phyloP scores from a whole-genome alignment of 495 filamentous ascomycete genomes.

The Podospora appendiculata region DNA sequence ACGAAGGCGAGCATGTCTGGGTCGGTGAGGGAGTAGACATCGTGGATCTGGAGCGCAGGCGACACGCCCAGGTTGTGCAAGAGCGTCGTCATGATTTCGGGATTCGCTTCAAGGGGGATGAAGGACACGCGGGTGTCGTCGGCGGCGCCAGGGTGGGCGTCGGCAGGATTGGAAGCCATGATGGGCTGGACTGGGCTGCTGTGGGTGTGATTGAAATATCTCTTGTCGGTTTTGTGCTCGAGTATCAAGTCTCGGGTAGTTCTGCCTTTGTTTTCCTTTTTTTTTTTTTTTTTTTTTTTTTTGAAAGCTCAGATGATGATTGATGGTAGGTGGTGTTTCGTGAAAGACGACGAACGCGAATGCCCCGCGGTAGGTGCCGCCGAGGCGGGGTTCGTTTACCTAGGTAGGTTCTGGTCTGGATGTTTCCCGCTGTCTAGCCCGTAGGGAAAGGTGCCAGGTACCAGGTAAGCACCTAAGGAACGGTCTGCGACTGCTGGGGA shows the following conservation, averaged over 20 bases:
- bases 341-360: too few species aligned
- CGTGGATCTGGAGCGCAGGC: constrained; percentile 58
- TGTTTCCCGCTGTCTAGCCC: too few species aligned
- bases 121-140: constrained; percentile 33
- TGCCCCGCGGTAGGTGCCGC: not conserved
- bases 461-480: too few species aligned
- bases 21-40: constrained; percentile 78
- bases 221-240: too few species aligned
- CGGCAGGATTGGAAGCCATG: constrained; percentile 19
- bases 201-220: too few species aligned
- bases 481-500: too few species aligned
- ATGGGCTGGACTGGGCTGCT: too few species aligned
- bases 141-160: constrained; percentile 1
- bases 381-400: too few species aligned
- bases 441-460: too few species aligned
- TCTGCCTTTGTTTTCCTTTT: too few species aligned
- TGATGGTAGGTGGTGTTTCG: not conserved
- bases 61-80: constrained; percentile 70
- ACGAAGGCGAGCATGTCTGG: constrained; percentile 71
- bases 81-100: constrained; percentile 70
- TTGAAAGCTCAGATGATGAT: not conserved
- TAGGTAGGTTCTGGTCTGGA: too few species aligned
- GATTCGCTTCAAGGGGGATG: constrained; percentile 56
- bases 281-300: not conserved
- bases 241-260: too few species aligned